A percentile compares a stretch with the other conserved stretches of the same genome.
Conservation (phyloP, 768 basidiomycete genomes). For the Russula ochroleuca region DNA sequence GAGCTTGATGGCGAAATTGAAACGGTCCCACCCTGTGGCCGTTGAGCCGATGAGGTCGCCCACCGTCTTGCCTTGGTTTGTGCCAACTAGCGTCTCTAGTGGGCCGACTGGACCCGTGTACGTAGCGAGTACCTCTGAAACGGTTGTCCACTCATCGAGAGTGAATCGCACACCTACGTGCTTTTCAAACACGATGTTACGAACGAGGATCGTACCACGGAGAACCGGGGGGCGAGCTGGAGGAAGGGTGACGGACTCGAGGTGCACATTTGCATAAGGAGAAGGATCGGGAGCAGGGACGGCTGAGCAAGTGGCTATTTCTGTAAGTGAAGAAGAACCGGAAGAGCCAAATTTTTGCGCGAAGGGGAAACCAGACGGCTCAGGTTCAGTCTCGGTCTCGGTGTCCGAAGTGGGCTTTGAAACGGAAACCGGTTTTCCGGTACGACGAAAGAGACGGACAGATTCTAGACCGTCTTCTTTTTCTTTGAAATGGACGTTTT, state of each 20-base stretch:
- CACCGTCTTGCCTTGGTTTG: conserved; percentile 31
- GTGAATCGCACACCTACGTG: conserved; percentile 83
- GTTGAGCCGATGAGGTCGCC: conserved; percentile 41
- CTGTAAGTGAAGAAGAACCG: conserved; percentile 25
- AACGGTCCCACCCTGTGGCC: conserved; percentile 34
- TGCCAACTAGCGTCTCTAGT: conserved; percentile 30
- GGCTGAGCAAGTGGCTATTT: conserved; percentile 33
- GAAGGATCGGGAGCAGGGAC: conserved; percentile 36
- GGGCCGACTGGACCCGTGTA: conserved; percentile 42
- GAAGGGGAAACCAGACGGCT: conserved; percentile 30
- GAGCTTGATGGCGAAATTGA: conserved; percentile 57
- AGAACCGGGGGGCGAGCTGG: conserved; percentile 42
- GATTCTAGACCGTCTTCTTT: conserved; percentile 57
- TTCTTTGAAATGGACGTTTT: conserved; percentile 83
- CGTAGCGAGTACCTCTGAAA: conserved; percentile 66
- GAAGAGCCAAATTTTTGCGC: conserved; percentile 30
- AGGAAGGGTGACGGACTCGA: conserved; percentile 41
- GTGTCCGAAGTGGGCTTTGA: conserved; percentile 40
- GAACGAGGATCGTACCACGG: conserved; percentile 73
- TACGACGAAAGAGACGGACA: conserved; percentile 58
- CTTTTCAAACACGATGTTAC: conserved; percentile 86
- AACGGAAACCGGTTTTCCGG: conserved; percentile 65
- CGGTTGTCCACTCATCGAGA: conserved; percentile 91
- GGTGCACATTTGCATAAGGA: conserved; percentile 35
- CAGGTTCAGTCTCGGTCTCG: conserved; percentile 36